Base-by-base conservation (phyloP, 1,284 basidiomycete genomes). In the Sphaerobolus stellatus region DNA sequence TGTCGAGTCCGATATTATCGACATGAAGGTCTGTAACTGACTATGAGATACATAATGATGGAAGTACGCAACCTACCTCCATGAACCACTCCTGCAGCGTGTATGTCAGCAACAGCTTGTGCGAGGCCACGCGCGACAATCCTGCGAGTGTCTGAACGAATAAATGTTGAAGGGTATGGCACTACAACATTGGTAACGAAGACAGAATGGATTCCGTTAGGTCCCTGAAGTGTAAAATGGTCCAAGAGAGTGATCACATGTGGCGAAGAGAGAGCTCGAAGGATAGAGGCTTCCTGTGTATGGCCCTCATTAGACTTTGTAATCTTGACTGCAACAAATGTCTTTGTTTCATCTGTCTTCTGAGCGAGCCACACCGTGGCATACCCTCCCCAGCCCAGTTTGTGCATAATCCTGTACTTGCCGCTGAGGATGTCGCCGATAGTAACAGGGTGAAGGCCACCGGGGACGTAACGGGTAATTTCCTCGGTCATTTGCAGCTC, bases 101-200 rank as follows among this genome's bases (percentile, higher is more conserved):
- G 56, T 30, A 58, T 27, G 16, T 58, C 47, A 48, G 44, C 56
- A 27, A 58, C 11, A 46, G 30, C 57, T 29, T 58, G 48, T 16
- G 49, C 30, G 16, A 58, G 50, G 25, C 55, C 57, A 47, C 56
- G 44, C 16, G 57, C 56, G n/a, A n/a, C n/a, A n/a, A n/a, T n/a
- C n/a, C n/a, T n/a, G n/a, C n/a, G n/a, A n/a, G n/a, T n/a, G n/a
- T n/a, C n/a, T n/a, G n/a, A n/a, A n/a, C n/a, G n/a, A n/a, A n/a
- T n/a, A n/a, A n/a, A n/a, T n/a, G n/a, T n/a, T n/a, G n/a, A n/a
- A n/a, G n/a, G n/a, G n/a, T n/a, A n/a, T n/a, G n/a, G n/a, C n/a
- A n/a, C n/a, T n/a, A n/a, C n/a, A n/a, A n/a, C n/a, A n/a, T n/a
- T n/a, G n/a, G n/a, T n/a, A n/a, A n/a, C n/a, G n/a, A n/a, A n/a